These are phyloP conservation scores for Trichoderma guizhouense DNA, from an alignment of 2,329 filamentous ascomycete genomes.

Conservation along the genomic window DNA sequence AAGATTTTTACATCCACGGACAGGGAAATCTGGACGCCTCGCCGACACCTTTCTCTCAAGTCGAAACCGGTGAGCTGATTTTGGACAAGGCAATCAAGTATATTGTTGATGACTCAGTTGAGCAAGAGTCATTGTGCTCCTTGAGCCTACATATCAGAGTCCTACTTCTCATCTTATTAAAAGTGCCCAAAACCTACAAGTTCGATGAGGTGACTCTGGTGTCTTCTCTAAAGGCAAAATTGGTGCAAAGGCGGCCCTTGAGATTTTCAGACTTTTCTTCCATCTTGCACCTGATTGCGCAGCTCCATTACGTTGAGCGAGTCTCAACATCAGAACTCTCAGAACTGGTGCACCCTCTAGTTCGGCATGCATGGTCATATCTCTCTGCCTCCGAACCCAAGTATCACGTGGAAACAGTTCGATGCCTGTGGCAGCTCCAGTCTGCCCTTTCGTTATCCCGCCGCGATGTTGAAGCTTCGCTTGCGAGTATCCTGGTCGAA, in stretches of 20 bases:
- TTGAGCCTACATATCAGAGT: slow-evolving; percentile 58
- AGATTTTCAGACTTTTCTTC: slow-evolving; percentile 57
- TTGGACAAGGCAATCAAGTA: slow-evolving; percentile 57
- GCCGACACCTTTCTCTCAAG: slow-evolving; percentile 55
- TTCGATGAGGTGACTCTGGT: slow-evolving; percentile 48
- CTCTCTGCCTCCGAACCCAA: slow-evolving; percentile 81
- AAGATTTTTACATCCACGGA: slow-evolving; percentile 65
- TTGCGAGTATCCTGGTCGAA: slow-evolving; percentile 65
- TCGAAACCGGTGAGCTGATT: slow-evolving; percentile 58
- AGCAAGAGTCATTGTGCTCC: slow-evolving; percentile 41
- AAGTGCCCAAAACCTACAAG: slow-evolving; percentile 43
- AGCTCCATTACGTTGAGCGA: slow-evolving; percentile 53
- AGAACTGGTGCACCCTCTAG: slow-evolving; percentile 63
- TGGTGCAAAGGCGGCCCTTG: slow-evolving; percentile 39
- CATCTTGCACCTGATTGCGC: slow-evolving; percentile 54
- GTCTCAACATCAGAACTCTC: slow-evolving; percentile 53
- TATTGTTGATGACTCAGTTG: slow-evolving; percentile 45
- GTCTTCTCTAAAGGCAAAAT: slow-evolving; percentile 47
- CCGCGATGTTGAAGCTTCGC: slow-evolving; percentile 75
- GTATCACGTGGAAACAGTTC: slow-evolving; percentile 89
- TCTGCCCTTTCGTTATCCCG: slow-evolving; percentile 62
- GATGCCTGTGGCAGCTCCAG: slow-evolving; percentile 83
- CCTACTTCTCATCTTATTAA: slow-evolving; percentile 55
- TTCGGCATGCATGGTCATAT: slow-evolving; percentile 73
- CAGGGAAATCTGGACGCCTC: slow-evolving; percentile 66